These are phyloP conservation scores for Neoboletus subvelutipes DNA, from an alignment of 768 basidiomycete genomes.

Conservation along the genomic window DNA sequence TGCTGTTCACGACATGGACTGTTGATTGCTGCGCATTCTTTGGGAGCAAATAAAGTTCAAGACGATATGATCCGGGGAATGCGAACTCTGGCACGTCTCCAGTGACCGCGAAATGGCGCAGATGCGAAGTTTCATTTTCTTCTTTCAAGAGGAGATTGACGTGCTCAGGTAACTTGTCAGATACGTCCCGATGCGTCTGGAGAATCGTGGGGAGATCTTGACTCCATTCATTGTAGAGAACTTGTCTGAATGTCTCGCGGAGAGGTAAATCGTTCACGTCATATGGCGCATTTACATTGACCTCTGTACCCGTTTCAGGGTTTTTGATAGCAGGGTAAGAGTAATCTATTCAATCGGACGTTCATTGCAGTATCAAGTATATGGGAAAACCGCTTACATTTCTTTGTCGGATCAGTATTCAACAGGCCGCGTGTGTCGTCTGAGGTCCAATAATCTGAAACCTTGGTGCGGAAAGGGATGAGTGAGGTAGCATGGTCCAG, in stretches of 20 bases:
- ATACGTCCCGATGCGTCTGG: background rate
- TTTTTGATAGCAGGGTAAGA: constrained; percentile 21
- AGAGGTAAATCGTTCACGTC: background rate
- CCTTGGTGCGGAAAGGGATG: constrained; percentile 13
- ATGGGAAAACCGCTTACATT: constrained; percentile 4
- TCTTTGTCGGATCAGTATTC: background rate
- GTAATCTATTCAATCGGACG: constrained; percentile 10
- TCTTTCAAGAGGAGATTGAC: constrained; percentile 5
- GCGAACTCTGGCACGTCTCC: constrained; percentile 18
- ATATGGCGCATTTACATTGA: constrained; percentile 17
- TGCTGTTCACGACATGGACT: constrained; percentile 12
- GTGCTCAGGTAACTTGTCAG: background rate
- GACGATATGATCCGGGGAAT: constrained; percentile 18
- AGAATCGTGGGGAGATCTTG: background rate
- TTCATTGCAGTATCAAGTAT: background rate
- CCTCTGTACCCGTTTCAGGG: background rate
- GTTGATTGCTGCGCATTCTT: background rate
- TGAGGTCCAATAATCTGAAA: constrained; percentile 15
- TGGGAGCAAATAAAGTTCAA: constrained; percentile 16
- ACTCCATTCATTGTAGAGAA: constrained; percentile 7
- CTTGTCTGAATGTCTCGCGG: constrained; percentile 5
- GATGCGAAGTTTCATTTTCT: background rate
- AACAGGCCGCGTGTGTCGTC: constrained; percentile 9
- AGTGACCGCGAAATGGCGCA: constrained; percentile 10
- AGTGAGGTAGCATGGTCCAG: constrained; percentile 1